Base-by-base conservation (phyloP, 129 eudicot species). In the Escallonia rubra region DNA sequence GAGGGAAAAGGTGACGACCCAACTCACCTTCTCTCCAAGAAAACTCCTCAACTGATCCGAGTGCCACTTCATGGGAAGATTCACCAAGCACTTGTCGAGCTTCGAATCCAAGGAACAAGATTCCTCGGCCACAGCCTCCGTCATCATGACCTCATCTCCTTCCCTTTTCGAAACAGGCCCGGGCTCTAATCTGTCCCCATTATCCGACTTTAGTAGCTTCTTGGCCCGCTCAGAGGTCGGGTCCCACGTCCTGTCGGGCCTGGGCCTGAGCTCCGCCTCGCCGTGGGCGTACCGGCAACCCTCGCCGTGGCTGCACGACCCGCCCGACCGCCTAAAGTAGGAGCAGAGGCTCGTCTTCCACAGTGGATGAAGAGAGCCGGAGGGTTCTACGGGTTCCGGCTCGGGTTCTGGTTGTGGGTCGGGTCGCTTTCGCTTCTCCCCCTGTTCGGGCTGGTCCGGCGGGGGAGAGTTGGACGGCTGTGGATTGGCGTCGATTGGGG, bases 321-420 rank as follows among this genome's bases (percentile, higher is more conserved):
- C 90, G 14, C 75, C 74, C 1, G 87, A 71, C 15, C 94, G 84
- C 66, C 98, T 61, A 79, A 83, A 92, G 80, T 79, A 88, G 7
- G 98, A 88, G 72, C 96, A 92, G 53, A 88, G 83, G 64, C 91
- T 92, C 50, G 96, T 81, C 58, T 91, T 88, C 91, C 88, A 86
- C 15, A 88, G 71, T 8, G 91, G 91, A 52, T 83, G 67, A 39
- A 69, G 75, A 4, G 78, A 51, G 49, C 54, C 68, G 46, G 74
- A 50, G 12, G 72, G 61, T 55, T 16, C 54, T 47, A 41, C 63
- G 23, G 55, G 16, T 48, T 41, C 4, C 65, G 72, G 53, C 11
- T 63, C 59, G 54, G 76, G 53, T 59, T 84, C 72, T 72, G 67
- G 43, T 76, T 68, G 74, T 68, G 78, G 69, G 59, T 72, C 74